Percentiles rank a stretch among this genome's conserved stretches.
Evolutionary conservation across 2,329 filamentous ascomycete genomes (phyloP).

Genomic region (Phialophora expanda): DNA sequence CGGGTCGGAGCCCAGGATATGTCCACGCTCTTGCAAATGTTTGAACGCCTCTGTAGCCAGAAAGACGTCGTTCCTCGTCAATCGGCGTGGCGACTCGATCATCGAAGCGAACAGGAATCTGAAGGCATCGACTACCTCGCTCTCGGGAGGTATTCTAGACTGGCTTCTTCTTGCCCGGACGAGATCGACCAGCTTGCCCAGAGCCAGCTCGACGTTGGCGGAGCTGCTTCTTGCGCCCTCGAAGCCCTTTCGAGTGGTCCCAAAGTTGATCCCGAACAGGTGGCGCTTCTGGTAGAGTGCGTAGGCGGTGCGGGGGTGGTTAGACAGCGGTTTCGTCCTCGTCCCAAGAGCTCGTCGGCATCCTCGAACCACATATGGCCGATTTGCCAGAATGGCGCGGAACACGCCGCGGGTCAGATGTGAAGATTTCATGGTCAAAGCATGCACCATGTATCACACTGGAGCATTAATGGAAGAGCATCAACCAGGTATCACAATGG

Average conservation of each 20-base stretch:
- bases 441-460: not conserved
- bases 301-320: conserved; percentile 10
- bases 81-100: conserved; percentile 55
- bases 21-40: conserved; percentile 57
- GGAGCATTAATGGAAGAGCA: not conserved
- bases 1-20: conserved; percentile 42
- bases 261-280: conserved; percentile 34
- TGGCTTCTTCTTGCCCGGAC: conserved; percentile 66
- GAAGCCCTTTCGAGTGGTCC: conserved; percentile 16
- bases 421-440: conserved; percentile 47
- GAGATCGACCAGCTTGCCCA: conserved; percentile 64
- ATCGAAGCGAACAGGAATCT: conserved; percentile 66
- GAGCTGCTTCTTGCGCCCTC: conserved; percentile 32
- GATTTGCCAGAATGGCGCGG: conserved; percentile 52
- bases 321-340: conserved; percentile 6
- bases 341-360: conserved; percentile 26
- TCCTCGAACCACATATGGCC: conserved; percentile 44
- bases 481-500: not conserved
- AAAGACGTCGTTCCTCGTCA: conserved; percentile 70
- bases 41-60: conserved; percentile 64
- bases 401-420: conserved; percentile 53
- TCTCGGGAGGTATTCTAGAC: conserved; percentile 66
- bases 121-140: conserved; percentile 70
- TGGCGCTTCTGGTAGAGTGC: conserved; percentile 26
- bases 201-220: conserved; percentile 36